Base-by-base conservation (phyloP, 345 rosid genomes). In the Brassica carinata region DNA sequence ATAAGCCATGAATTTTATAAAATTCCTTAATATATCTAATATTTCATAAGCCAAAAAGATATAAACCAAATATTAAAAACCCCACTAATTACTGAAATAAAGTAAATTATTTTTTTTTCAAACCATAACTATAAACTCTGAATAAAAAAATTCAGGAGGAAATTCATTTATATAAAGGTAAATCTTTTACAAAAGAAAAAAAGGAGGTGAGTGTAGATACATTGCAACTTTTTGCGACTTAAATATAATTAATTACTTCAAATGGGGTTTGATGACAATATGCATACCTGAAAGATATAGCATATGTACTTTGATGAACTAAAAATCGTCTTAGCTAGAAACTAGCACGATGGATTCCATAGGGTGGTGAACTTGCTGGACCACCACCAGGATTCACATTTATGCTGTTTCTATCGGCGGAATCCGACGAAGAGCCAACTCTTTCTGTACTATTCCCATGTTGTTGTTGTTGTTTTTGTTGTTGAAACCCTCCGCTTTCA, bases 391-490 rank as follows among this genome's bases (percentile, higher is more conserved):
- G 70, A 72, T 85, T 81, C 62, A 61, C 81, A 81, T 74, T 81
- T 61, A 77, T 74, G 64, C 73, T 78, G 71, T 71, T 82, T 77
- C 82, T 69, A 23, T 86, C 83, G 8, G 82, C 87, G 30, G 88
- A 84, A 71, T 86, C 85, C 65, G 85, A 84, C 8, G 87, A 84
- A 5, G 88, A 82, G n/a, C 81, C 83, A 31, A 84, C 77, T 71
- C 75, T 73, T 18, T 73, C 85, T 43, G 75, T 77, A 72, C 27
- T 71, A 9, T 59, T 78, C 55, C 63, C 78, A 64, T 73, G 75
- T 14, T 77, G 80, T 64, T 73, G 57, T 51, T 51, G 57, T n/a
- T 51, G 57, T 1, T 51, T 7, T n/a, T 75, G 85, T 14, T 83
- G 86, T 27, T 85, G 75, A 83, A 86, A 72, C 10, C 87, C 86